Evolutionary conservation across 768 basidiomycete species (phyloP), one percentile per base, ranked within the genome.

Genomic region (Phallus indusiatus): DNA sequence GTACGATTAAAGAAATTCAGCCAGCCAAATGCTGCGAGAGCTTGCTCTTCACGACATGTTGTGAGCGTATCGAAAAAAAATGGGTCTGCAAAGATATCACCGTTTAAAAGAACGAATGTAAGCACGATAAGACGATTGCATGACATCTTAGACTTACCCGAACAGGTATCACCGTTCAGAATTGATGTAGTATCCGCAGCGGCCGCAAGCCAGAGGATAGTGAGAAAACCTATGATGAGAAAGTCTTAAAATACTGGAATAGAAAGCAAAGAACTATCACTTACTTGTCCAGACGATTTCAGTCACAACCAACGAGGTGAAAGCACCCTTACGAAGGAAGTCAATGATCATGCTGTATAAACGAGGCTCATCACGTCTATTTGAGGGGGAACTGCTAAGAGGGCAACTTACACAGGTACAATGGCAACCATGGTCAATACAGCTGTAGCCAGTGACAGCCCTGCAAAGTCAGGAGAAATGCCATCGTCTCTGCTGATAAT

Each of bases 191-290:
- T 56, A 37, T 69, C 62, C 3, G 66, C 71, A 3, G 64, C 77
- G 24, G 68, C 64, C 16, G 74, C 70, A 22, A 77, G 68, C 77
- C 73, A 78, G 34, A 77, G 63, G 46, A 76, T 54, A 65, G 68
- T 71, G 22, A 78, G 67, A 50, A 71, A 5, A 20, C 58, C 73
- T 73, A 55, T 12, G n/a, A n/a, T 51, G 60, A 22, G 21, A 3
- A 33, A 47, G 36, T 14, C 12, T 50, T 62, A 55, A 18, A 21
- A 42, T 14, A 47, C 9, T 20, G 49, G 24, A 50, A 18, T 34
- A 11, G 33, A 22, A 11, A n/a, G 6, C 47, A 46, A 47, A 62
- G 5, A 37, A 22, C 54, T n/a, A 50, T 50, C 7, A 28, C 74
- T 64, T 61, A 77, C 74, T 64, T 55, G 75, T 61, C 72, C 71